Evolutionary conservation across 1,139 yeast species (phyloP), one percentile per base, ranked within the genome.

Genomic region (Dujonia santamariae): DNA sequence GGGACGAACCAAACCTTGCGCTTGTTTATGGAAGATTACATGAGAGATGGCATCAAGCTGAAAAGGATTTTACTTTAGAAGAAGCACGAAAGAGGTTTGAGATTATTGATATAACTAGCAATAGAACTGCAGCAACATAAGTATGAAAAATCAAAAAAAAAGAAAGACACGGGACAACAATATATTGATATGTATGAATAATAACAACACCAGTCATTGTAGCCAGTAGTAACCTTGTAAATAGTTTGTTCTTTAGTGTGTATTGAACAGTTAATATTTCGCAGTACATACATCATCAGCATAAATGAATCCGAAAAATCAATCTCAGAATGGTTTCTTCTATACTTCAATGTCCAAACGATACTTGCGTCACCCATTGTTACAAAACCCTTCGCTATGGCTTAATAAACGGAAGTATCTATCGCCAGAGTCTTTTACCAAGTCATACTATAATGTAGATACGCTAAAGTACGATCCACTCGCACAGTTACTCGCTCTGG

Each of bases 21-120:
- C 47, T 60, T 22, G 22, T 62, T 11, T 60, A 54, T 40, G 74
- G 74, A 4, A 50, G 74, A 28, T 50, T 52, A 15, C 62, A 66
- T 31, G 74, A 68, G 42, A 54, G 74, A 37, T 67, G 74, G 73
- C 65, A 60, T 37, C 63, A 55, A 35, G 53, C 46, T 2, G 51
- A 50, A 19, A 34, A 28, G 6, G 36, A 37, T 7, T 50, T 50
- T 21, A 40, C 46, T 4, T 34, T 50, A 12, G 53, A 44, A 28
- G 51, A 45, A 25, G 53, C 53, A 15, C 41, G 35, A 26, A 46
- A 47, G 37, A 42, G 36, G 22, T 49, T 40, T 34, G 39, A 36
- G 19, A 36, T 48, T 9, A 45, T 49, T 31, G 45, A 48, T 26
- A 16, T 26, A 13, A 18, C 28, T 15, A n/a, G n/a, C n/a, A n/a